phyloP scores from a whole-genome alignment of 257 asterid genomes.

The Fraxinus excelsior region DNA sequence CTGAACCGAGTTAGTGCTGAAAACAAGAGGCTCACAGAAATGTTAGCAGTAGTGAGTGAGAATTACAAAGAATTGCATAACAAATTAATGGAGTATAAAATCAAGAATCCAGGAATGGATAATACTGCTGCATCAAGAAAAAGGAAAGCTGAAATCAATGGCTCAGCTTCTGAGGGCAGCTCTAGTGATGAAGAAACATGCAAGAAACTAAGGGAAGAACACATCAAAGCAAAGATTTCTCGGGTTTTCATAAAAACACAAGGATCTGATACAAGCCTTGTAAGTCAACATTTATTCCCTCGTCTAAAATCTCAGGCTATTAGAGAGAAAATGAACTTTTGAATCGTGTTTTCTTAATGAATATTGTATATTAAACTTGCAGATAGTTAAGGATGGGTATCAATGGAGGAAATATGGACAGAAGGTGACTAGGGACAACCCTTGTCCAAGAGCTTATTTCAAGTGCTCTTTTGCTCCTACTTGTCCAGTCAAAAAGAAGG shows the following conservation, averaged over 20 bases:
- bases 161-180: conserved; percentile 63
- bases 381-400: conserved; percentile 87
- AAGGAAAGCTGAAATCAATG: conserved; percentile 55
- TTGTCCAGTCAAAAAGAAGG: conserved; percentile 97
- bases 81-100: conserved; percentile 44
- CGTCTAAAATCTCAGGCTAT: background rate
- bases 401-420: conserved; percentile 87
- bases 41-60: conserved; percentile 69
- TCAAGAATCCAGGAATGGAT: conserved; percentile 34
- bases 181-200: conserved; percentile 77
- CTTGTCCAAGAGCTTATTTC: conserved; percentile 79
- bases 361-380: conserved; percentile 10
- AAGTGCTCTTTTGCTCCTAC: conserved; percentile 92
- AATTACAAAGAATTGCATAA: conserved; percentile 62
- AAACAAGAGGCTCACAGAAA: conserved; percentile 74
- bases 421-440: conserved; percentile 73
- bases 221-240: conserved; percentile 60
- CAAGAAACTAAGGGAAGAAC: conserved; percentile 75
- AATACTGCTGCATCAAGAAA: conserved; percentile 42
- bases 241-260: conserved; percentile 55
- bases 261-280: conserved; percentile 89
- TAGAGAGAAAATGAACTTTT: background rate
- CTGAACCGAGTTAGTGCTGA: conserved; percentile 73
- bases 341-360: background rate
- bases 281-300: conserved; percentile 33